Evolutionary conservation across 1,284 basidiomycete species (phyloP).

Genomic region (Cystobasidium sp.): DNA sequence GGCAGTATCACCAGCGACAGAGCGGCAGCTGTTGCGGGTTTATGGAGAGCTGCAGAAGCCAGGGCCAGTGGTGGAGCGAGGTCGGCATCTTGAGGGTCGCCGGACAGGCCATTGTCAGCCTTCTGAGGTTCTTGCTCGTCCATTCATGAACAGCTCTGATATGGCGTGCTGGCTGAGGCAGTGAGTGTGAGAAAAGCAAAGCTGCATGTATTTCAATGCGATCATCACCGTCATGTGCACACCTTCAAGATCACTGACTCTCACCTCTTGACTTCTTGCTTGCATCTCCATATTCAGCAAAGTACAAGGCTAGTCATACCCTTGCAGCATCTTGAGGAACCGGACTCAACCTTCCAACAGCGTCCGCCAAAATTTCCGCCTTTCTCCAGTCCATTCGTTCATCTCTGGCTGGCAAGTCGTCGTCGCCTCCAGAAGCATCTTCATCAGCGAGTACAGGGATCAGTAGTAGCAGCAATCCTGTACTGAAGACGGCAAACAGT

Average conservation of each 20-base stretch:
- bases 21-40: conserved; percentile 5
- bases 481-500: neutral
- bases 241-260: too few species aligned
- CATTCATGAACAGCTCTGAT: too few species aligned
- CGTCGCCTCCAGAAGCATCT: conserved; percentile 17
- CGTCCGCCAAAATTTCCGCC: conserved; percentile 24
- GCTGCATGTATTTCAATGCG: too few species aligned
- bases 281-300: too few species aligned
- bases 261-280: too few species aligned
- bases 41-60: neutral
- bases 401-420: conserved; percentile 22
- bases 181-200: too few species aligned
- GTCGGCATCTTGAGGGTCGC: neutral
- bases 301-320: too few species aligned
- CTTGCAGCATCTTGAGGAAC: too few species aligned
- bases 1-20: conserved; percentile 30
- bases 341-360: too few species aligned
- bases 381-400: conserved; percentile 33
- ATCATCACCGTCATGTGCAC: too few species aligned
- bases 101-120: neutral
- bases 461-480: neutral
- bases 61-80: neutral
- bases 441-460: neutral
- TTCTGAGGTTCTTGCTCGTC: too few species aligned
- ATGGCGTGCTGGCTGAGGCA: too few species aligned